Conservation (phyloP, 805 yeast genomes). For the Yamadazyma paraphyllophila region DNA sequence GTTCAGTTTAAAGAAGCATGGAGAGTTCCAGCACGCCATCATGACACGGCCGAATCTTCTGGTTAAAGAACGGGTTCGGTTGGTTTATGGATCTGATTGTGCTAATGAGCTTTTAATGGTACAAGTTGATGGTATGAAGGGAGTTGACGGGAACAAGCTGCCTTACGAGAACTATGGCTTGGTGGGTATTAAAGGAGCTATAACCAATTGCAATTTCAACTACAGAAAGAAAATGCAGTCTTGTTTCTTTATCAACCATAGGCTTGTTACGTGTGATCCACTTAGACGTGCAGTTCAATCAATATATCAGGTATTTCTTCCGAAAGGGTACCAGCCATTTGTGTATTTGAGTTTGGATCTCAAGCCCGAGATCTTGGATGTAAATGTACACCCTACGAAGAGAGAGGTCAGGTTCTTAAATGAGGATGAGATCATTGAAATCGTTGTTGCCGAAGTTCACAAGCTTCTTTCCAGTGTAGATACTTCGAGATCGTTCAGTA, state of each 20-base stretch:
- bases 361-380: conserved; percentile 73
- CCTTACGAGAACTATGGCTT: conserved; percentile 46
- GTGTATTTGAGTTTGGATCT: conserved; percentile 70
- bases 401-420: conserved; percentile 82
- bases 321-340: conserved; percentile 75
- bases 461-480: conserved; percentile 55
- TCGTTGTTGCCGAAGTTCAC: conserved; percentile 50
- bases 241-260: conserved; percentile 78
- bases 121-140: conserved; percentile 22
- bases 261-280: conserved; percentile 83
- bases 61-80: conserved; percentile 66
- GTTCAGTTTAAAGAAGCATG: conserved; percentile 75
- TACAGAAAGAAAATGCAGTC: conserved; percentile 66
- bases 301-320: conserved; percentile 63
- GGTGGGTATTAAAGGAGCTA: conserved; percentile 50
- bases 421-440: conserved; percentile 82
- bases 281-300: conserved; percentile 64
- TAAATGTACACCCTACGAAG: conserved; percentile 94
- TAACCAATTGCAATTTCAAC: conserved; percentile 69
- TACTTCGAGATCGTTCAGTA: conserved; percentile 62
- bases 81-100: conserved; percentile 66
- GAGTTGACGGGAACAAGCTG: not conserved
- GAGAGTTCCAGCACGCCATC: conserved; percentile 70
- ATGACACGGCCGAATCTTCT: conserved; percentile 50
- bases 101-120: conserved; percentile 63